Evolutionary conservation across 306 rosid species (phyloP).

Genomic region (Inga oerstediana): DNA sequence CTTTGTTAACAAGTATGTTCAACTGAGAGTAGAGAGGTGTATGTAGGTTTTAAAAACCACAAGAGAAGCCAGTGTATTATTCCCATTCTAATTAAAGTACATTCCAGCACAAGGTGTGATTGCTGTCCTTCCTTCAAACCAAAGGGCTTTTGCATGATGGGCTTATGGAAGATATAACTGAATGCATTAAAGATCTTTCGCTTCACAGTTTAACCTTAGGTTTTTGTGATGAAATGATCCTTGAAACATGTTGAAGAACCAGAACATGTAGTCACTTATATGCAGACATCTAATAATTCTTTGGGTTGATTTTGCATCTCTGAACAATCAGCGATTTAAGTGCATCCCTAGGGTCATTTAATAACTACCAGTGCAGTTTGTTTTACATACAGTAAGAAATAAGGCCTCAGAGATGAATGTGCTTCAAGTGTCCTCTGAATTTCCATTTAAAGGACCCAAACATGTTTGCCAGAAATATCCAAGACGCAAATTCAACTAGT

Average conservation of each 20-base stretch:
- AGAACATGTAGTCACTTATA: background rate
- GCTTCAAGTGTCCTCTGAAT: background rate
- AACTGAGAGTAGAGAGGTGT: background rate
- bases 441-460: constrained; percentile 6
- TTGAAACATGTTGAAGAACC: background rate
- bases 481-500: background rate
- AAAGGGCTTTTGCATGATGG: background rate
- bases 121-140: background rate
- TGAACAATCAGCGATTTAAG: background rate
- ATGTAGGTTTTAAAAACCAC: background rate
- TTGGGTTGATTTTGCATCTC: background rate
- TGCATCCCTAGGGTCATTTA: background rate
- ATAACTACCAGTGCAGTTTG: background rate
- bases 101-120: background rate
- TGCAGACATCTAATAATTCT: background rate
- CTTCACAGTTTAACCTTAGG: background rate
- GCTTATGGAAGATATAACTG: background rate
- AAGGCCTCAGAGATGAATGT: background rate
- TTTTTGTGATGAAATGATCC: background rate
- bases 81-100: background rate
- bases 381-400: background rate
- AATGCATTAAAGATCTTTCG: background rate
- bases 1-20: background rate
- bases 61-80: background rate
- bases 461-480: background rate